A percentile compares a stretch with the other conserved stretches of the same genome.
Conservation (phyloP, 2,329 filamentous ascomycete genomes). For the Neofusicoccum parvum region DNA sequence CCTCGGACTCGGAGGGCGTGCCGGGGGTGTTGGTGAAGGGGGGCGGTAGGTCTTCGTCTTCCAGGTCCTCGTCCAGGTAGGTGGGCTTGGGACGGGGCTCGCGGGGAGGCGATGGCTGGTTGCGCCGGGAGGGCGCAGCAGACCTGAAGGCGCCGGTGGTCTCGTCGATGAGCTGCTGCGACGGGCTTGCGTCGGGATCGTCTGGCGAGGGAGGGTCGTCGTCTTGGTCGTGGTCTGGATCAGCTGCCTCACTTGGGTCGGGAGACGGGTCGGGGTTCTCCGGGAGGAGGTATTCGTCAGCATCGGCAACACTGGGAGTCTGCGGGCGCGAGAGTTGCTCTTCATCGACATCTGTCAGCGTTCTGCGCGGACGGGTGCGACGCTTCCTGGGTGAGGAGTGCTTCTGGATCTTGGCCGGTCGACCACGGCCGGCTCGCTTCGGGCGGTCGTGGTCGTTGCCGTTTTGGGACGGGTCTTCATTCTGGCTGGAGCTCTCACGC, state of each 20-base stretch:
- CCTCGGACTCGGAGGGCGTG: constrained; percentile 35
- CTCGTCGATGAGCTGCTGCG: constrained; percentile 14
- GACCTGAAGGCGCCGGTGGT: not conserved
- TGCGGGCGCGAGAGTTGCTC: constrained; percentile 38
- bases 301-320: constrained; percentile 34
- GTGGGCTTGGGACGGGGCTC: constrained; percentile 10
- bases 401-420: constrained; percentile 24
- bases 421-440: constrained; percentile 20
- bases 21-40: constrained; percentile 36
- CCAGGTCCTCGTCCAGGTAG: constrained; percentile 19
- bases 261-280: constrained; percentile 23
- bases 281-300: constrained; percentile 28
- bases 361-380: constrained; percentile 36
- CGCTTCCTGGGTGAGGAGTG: constrained; percentile 32
- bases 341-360: constrained; percentile 38
- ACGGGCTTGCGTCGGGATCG: constrained; percentile 18
- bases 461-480: constrained; percentile 18
- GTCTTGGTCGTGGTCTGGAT: constrained; percentile 25
- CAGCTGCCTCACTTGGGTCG: constrained; percentile 19
- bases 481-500: constrained; percentile 19
- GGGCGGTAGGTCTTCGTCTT: constrained; percentile 35
- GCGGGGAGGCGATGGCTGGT: not conserved
- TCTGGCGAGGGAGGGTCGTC: constrained; percentile 5
- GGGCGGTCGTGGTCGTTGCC: constrained; percentile 19
- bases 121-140: not conserved